Evolutionary conservation across 257 asterid genomes (phyloP).

Genomic region (Euphrasia confusa): DNA sequence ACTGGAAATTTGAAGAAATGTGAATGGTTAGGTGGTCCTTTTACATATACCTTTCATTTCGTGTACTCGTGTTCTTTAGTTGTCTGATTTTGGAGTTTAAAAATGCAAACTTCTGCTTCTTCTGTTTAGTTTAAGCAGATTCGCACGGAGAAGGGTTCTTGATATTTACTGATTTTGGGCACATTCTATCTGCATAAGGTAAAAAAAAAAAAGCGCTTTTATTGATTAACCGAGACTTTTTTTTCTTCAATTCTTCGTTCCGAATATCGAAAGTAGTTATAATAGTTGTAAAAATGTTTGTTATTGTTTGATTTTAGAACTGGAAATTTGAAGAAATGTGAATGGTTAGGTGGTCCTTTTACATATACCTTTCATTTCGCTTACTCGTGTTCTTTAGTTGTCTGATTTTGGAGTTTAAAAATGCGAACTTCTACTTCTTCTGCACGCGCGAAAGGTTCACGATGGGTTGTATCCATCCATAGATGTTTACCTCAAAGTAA

Average conservation of each 20-base stretch:
- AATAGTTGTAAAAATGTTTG: no score
- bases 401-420: not conserved
- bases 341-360: no score
- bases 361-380: not conserved
- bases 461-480: constrained; percentile 59
- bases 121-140: no score
- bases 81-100: not conserved
- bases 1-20: no score
- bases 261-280: no score
- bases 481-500: constrained; percentile 88
- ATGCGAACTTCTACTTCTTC: constrained; percentile 73
- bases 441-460: constrained; percentile 37
- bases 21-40: no score
- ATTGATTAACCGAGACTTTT: no score
- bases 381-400: not conserved
- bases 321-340: no score
- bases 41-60: not conserved
- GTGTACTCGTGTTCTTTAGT: not conserved
- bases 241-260: no score
- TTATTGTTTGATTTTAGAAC: no score
- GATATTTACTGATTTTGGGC: no score
- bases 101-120: constrained; percentile 77
- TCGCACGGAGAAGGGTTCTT: no score
- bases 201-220: constrained; percentile 18
- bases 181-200: constrained; percentile 83